These are phyloP conservation scores for Nephelium lappaceum DNA, from an alignment of 345 rosid species.

Conservation along the genomic window DNA sequence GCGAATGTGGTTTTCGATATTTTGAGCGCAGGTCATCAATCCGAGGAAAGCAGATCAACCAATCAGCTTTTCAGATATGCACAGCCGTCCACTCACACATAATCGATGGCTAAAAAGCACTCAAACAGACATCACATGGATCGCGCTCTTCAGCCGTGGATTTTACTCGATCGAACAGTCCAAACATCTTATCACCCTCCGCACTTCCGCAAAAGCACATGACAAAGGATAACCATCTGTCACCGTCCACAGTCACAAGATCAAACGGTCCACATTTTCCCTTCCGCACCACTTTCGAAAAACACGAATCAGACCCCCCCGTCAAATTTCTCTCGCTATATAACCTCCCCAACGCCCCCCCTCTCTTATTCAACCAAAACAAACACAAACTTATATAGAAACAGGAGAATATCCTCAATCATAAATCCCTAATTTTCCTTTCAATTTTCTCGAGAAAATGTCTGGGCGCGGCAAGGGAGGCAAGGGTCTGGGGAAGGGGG, in stretches of 20 bases:
- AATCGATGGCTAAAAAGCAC: not conserved
- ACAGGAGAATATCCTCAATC: not conserved
- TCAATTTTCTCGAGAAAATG: constrained; percentile 1
- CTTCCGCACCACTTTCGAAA: not conserved
- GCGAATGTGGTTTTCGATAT: not conserved
- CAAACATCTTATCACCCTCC: not conserved
- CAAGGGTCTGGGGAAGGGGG: constrained; percentile 47
- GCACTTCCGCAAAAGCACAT: not conserved
- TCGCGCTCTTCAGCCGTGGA: not conserved
- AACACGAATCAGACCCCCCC: not conserved
- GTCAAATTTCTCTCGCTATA: not conserved
- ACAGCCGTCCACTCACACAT: not conserved
- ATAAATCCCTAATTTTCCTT: not conserved
- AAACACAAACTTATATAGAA: too few species aligned
- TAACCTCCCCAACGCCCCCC: not conserved
- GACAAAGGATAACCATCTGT: constrained; percentile 1
- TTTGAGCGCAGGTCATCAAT: not conserved
- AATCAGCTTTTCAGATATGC: not conserved
- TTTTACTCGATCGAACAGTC: constrained; percentile 1
- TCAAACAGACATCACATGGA: not conserved
- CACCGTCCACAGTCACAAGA: constrained; percentile 7
- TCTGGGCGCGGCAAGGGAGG: constrained; percentile 47
- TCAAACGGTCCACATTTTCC: constrained; percentile 20
- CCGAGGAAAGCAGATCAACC: not conserved
- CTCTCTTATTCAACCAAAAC: not conserved